phyloP scores from a whole-genome alignment of 768 basidiomycete genomes.

The Nevesoporus exiguus region DNA sequence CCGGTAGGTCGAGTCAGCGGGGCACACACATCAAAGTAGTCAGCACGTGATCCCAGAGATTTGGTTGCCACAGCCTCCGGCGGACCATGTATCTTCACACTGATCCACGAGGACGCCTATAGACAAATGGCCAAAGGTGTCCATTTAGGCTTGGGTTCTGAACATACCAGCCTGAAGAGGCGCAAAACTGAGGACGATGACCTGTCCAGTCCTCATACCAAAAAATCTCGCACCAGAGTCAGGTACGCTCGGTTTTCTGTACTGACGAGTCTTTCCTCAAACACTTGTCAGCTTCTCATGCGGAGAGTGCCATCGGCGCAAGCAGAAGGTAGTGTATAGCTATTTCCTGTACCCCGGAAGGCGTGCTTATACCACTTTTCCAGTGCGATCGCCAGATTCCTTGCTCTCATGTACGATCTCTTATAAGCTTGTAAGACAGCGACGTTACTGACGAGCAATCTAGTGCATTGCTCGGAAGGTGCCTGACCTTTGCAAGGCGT shows the following conservation, averaged over 20 bases:
- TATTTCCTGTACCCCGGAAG: conserved; percentile 11
- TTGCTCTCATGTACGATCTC: conserved; percentile 68
- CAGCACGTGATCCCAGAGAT: conserved; percentile 27
- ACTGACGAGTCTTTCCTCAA: conserved; percentile 3
- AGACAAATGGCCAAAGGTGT: conserved; percentile 29
- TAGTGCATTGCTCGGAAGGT: conserved; percentile 85
- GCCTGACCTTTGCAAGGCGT: conserved; percentile 83
- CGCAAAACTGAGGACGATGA: conserved; percentile 66
- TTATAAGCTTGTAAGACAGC: background rate
- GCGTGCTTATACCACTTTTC: conserved; percentile 16
- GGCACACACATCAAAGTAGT: no score
- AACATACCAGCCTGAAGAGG: conserved; percentile 45
- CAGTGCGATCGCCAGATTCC: conserved; percentile 85
- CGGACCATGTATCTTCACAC: conserved; percentile 26
- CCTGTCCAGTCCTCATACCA: conserved; percentile 39
- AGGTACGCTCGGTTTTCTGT: conserved; percentile 46
- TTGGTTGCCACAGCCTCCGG: conserved; percentile 4
- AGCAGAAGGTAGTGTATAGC: conserved; percentile 63
- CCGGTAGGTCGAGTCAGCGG: no score
- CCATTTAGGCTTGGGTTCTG: conserved; percentile 17
- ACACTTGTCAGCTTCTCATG: conserved; percentile 63
- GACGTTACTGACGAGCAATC: conserved; percentile 12
- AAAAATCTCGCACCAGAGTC: conserved; percentile 71
- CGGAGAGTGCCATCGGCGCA: conserved; percentile 83
- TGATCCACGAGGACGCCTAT: conserved; percentile 28